phyloP scores from a whole-genome alignment of 495 filamentous ascomycete genomes.

The Xylaria curta region DNA sequence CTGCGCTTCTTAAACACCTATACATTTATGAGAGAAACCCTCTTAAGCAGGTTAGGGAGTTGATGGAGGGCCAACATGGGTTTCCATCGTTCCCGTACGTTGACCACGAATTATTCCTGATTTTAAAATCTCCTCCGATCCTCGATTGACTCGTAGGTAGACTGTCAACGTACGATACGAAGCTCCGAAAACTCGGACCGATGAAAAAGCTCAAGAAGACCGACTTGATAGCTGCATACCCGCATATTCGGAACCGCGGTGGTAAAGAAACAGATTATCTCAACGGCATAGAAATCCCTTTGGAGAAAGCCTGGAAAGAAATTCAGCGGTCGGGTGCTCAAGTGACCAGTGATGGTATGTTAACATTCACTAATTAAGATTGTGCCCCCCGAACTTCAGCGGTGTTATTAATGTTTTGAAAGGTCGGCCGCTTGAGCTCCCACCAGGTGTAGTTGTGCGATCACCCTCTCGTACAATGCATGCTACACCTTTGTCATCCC shows the following conservation, averaged over 20 bases:
- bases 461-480: conserved; percentile 31
- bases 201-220: conserved; percentile 36
- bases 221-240: conserved; percentile 29
- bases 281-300: conserved; percentile 29
- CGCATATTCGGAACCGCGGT: conserved; percentile 18
- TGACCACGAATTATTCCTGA: background rate
- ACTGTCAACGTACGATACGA: conserved; percentile 33
- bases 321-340: conserved; percentile 1
- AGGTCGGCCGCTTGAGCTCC: conserved; percentile 20
- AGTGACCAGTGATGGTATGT: background rate
- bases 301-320: conserved; percentile 31
- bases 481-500: background rate
- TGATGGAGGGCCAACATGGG: conserved; percentile 11
- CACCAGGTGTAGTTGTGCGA: conserved; percentile 31
- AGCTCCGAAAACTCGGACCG: conserved; percentile 27
- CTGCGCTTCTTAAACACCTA: conserved; percentile 4
- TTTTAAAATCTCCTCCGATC: background rate
- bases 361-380: too few relatives aligned
- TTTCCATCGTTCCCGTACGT: conserved; percentile 18
- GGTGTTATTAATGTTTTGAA: background rate
- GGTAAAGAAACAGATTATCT: conserved; percentile 30
- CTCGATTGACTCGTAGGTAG: conserved; percentile 14
- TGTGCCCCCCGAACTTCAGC: background rate
- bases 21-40: conserved; percentile 18
- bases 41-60: conserved; percentile 13